Conservation (phyloP, 129 eudicot genomes). For the Apium graveolens region DNA sequence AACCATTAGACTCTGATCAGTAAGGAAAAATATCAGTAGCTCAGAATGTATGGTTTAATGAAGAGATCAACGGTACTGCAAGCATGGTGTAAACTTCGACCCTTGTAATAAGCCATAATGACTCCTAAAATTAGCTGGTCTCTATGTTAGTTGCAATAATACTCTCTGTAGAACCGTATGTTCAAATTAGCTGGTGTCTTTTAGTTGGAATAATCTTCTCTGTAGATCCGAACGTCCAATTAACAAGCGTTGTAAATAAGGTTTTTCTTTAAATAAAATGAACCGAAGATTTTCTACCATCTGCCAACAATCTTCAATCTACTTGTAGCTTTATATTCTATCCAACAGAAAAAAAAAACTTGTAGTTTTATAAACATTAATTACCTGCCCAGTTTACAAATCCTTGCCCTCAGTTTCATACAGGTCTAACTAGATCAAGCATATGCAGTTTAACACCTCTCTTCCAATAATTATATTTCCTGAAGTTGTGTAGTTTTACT, state of each 20-base stretch:
- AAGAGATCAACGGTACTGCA: conserved; percentile 20
- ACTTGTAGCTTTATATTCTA: no score
- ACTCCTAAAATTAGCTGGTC: conserved; percentile 9
- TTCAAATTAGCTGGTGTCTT: conserved; percentile 11
- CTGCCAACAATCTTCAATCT: neutral
- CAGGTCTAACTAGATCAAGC: no score
- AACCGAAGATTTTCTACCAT: neutral
- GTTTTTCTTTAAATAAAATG: conserved; percentile 15
- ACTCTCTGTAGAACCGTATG: conserved; percentile 14
- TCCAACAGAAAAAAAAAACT: no score
- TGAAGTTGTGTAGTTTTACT: no score
- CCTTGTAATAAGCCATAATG: conserved; percentile 27
- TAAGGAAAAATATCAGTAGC: conserved; percentile 11
- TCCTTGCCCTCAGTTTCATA: neutral
- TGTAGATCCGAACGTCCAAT: conserved; percentile 16
- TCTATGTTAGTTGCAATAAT: conserved; percentile 21
- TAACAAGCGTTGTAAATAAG: conserved; percentile 20
- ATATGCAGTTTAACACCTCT: no score
- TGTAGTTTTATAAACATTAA: neutral
- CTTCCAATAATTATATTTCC: no score
- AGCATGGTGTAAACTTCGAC: conserved; percentile 21
- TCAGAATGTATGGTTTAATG: conserved; percentile 18
- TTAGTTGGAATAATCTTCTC: conserved; percentile 17
- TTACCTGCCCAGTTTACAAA: neutral
- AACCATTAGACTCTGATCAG: conserved; percentile 2